Percentiles rank a stretch among this genome's conserved stretches.
Evolutionary conservation across 2,329 filamentous ascomycete species (phyloP).

Genomic region (Botrytis fabae): DNA sequence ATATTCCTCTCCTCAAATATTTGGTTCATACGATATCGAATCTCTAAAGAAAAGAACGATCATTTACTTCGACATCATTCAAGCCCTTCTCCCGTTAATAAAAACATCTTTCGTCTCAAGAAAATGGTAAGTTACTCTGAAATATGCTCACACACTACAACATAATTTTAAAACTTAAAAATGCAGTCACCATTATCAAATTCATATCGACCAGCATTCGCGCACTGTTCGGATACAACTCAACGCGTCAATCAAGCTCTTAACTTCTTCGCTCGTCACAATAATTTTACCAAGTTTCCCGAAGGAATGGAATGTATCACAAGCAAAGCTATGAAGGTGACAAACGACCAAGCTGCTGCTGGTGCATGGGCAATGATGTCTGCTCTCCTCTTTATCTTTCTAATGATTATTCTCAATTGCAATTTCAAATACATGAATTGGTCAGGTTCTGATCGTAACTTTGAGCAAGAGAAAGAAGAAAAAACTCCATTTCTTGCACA

Average conservation of each 20-base stretch:
- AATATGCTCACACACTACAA: not conserved
- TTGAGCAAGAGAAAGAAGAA: not conserved
- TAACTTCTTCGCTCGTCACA: not conserved
- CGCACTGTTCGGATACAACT: not conserved
- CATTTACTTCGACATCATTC: not conserved
- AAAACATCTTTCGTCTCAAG: not conserved
- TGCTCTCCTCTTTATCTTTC: not conserved
- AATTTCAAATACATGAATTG: fast-evolving
- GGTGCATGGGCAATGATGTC: not conserved
- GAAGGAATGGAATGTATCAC: not conserved
- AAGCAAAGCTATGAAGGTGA: not conserved
- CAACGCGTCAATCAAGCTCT: not conserved
- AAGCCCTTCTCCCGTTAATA: not conserved
- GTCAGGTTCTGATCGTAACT: fast-evolving
- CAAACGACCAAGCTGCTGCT: not conserved
- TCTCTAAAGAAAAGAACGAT: not conserved
- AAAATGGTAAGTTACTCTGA: not conserved
- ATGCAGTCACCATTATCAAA: not conserved
- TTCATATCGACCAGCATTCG: not conserved
- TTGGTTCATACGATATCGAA: not conserved
- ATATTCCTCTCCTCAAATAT: not conserved
- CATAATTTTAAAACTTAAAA: not conserved
- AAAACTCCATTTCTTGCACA: not conserved
- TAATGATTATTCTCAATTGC: not conserved
- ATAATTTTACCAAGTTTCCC: not conserved